Conservation (phyloP, 2,329 filamentous ascomycete species). For the Talaromyces funiculosus region DNA sequence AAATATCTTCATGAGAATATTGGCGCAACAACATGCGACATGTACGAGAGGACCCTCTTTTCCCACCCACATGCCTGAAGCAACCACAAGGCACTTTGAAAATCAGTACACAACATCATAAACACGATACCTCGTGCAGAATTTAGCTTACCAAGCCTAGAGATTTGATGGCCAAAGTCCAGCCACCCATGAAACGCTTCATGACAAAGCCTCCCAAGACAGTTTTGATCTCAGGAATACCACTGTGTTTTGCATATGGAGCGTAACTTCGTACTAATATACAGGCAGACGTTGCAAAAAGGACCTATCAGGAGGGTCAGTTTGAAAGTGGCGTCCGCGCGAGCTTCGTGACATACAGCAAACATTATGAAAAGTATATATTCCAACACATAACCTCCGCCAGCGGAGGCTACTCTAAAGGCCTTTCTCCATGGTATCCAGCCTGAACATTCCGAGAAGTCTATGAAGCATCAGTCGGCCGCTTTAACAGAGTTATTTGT, state of each 20-base stretch:
- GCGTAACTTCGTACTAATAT: constrained; percentile 78
- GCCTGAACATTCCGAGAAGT: constrained; percentile 71
- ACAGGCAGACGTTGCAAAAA: constrained; percentile 72
- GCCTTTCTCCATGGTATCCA: constrained; percentile 83
- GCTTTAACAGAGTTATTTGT: background rate
- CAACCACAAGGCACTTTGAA: constrained; percentile 75
- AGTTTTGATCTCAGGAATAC: constrained; percentile 97
- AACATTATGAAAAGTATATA: constrained; percentile 83
- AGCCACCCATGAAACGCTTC: constrained; percentile 73
- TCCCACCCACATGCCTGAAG: constrained; percentile 91
- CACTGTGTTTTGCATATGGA: constrained; percentile 84
- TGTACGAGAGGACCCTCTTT: constrained; percentile 95
- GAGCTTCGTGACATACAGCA: constrained; percentile 52
- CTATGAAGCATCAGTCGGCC: constrained; percentile 32
- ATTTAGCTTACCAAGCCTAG: constrained; percentile 64
- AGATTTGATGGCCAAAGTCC: constrained; percentile 87
- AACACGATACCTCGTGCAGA: background rate
- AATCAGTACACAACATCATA: constrained; percentile 21
- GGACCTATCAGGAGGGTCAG: constrained; percentile 47
- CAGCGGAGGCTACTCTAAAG: constrained; percentile 58
- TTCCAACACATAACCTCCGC: constrained; percentile 73
- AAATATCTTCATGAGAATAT: constrained; percentile 87
- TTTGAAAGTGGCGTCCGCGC: background rate
- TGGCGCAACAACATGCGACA: constrained; percentile 93
- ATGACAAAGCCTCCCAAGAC: constrained; percentile 93